A percentile compares a stretch with the other conserved stretches of the same genome.
These are phyloP conservation scores for Myxozyma sirexii DNA, from an alignment of 805 yeast species.

Conservation along the genomic window DNA sequence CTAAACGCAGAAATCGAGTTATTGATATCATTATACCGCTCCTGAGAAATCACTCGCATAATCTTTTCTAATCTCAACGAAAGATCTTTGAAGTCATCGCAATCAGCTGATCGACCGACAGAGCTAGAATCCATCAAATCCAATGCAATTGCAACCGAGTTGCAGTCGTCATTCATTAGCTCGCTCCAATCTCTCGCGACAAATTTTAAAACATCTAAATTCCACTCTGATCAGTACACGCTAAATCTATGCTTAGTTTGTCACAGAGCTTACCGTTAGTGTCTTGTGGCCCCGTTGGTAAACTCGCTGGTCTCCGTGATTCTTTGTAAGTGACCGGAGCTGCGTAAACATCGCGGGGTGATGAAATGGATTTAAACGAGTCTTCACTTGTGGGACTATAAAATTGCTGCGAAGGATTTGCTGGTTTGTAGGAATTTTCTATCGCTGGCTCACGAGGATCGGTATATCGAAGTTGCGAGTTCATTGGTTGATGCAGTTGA, in stretches of 20 bases:
- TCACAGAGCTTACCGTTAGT: neutral
- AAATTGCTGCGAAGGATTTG: neutral
- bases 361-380: no score
- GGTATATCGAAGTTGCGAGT: neutral
- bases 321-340: no score
- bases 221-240: neutral
- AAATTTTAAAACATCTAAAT: slow-evolving; percentile 33
- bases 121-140: slow-evolving; percentile 83
- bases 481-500: neutral
- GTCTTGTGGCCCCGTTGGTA: neutral
- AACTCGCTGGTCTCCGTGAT: neutral
- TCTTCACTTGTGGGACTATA: neutral
- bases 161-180: slow-evolving; percentile 57
- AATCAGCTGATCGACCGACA: slow-evolving; percentile 82
- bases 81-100: slow-evolving; percentile 64
- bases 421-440: neutral
- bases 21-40: slow-evolving; percentile 81
- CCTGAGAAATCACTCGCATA: slow-evolving; percentile 47
- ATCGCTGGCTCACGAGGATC: neutral
- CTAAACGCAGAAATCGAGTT: slow-evolving; percentile 84
- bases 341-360: no score
- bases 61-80: slow-evolving; percentile 59
- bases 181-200: slow-evolving; percentile 55
- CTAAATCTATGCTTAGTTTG: neutral
- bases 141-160: slow-evolving; percentile 83